Conservation (phyloP, 1,284 basidiomycete genomes). For the Cryptococcus depauperatus region DNA sequence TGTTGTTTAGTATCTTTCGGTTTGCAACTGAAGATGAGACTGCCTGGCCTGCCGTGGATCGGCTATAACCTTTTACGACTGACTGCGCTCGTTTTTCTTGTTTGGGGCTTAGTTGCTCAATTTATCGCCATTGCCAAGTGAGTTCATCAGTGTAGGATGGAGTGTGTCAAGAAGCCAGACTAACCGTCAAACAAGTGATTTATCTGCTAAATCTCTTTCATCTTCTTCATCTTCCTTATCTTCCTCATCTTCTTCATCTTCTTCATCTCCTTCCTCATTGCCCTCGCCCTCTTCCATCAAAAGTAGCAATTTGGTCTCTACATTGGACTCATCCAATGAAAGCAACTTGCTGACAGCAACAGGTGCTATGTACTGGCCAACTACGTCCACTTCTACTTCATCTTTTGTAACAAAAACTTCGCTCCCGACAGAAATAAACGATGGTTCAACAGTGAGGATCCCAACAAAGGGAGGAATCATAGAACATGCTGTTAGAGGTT, state of each 20-base stretch:
- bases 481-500: too few species aligned
- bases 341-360: neutral
- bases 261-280: neutral
- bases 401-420: neutral
- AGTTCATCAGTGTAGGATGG: constrained; percentile 3
- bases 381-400: neutral
- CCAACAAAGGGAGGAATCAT: neutral
- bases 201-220: neutral
- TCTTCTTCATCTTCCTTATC: neutral
- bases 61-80: constrained; percentile 25
- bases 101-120: constrained; percentile 26
- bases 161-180: neutral
- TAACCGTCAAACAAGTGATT: neutral
- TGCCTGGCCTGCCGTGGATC: constrained; percentile 19
- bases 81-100: constrained; percentile 17
- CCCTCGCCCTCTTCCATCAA: too few species aligned
- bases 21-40: constrained; percentile 8
- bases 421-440: neutral
- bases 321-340: neutral
- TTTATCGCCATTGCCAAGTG: constrained; percentile 27
- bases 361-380: neutral
- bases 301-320: too few species aligned
- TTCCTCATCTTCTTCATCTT: neutral
- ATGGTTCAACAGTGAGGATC: neutral
- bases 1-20: too few species aligned